Evolutionary conservation across 257 asterid species (phyloP).

Genomic region (Penstemon newberryi): DNA sequence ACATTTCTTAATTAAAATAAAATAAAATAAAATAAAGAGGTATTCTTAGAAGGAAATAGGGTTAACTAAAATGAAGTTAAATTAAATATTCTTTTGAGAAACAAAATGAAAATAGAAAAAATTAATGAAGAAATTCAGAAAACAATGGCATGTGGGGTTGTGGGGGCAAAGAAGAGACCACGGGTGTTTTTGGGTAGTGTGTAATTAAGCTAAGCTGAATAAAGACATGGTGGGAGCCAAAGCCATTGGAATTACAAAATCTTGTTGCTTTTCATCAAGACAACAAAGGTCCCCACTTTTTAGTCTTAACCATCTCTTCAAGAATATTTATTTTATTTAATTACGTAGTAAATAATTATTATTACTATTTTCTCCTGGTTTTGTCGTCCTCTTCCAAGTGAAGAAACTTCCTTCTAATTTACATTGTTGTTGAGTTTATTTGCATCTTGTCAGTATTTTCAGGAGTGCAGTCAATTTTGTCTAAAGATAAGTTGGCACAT

Average conservation of each 20-base stretch:
- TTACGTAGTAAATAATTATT: not conserved
- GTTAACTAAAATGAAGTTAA: no score
- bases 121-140: not conserved
- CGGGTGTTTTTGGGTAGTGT: slow-evolving; percentile 50
- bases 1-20: no score
- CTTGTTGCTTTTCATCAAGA: slow-evolving; percentile 45
- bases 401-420: slow-evolving; percentile 33
- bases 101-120: not conserved
- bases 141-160: slow-evolving; percentile 52
- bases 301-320: slow-evolving; percentile 25
- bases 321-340: not conserved
- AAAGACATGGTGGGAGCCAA: slow-evolving; percentile 41
- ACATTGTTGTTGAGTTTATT: slow-evolving; percentile 15
- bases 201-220: slow-evolving; percentile 28
- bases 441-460: not conserved
- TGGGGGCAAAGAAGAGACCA: slow-evolving; percentile 52
- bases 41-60: no score
- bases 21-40: no score
- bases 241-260: slow-evolving; percentile 37
- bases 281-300: slow-evolving; percentile 44
- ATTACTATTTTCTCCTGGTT: slow-evolving; percentile 19
- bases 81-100: no score
- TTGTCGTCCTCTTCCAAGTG: slow-evolving; percentile 13
- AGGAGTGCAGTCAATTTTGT: no score
- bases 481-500: no score